Evolutionary conservation across 2,329 filamentous ascomycete genomes (phyloP).

Genomic region (Allantophomopsis cytisporea): DNA sequence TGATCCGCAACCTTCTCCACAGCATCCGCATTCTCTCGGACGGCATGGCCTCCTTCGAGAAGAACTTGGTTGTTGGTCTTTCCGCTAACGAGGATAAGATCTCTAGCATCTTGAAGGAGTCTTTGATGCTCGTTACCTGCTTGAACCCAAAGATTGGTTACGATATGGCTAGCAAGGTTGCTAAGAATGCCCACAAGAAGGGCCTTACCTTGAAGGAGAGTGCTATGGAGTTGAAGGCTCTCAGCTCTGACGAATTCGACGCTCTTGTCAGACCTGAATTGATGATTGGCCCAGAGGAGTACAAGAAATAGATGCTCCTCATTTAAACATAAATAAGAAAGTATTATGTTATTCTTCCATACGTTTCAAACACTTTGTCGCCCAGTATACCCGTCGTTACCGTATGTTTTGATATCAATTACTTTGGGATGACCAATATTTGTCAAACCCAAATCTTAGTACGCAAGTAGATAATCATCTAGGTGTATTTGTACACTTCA

Average conservation of each 20-base stretch:
- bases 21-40: slow-evolving; percentile 79
- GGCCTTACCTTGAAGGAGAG: slow-evolving; percentile 85
- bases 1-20: slow-evolving; percentile 92
- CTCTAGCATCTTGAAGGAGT: slow-evolving; percentile 79
- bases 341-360: too few species aligned
- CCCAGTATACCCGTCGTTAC: too few species aligned
- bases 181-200: slow-evolving; percentile 99
- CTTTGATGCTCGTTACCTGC: slow-evolving; percentile 94
- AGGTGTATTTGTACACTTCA: too few species aligned
- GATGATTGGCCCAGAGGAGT: slow-evolving; percentile 77
- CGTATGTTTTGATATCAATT: too few species aligned
- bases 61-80: slow-evolving; percentile 78
- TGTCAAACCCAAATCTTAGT: too few species aligned
- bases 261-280: slow-evolving; percentile 81
- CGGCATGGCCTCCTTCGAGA: slow-evolving; percentile 89
- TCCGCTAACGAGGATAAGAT: slow-evolving; percentile 94
- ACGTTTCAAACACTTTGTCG: too few species aligned
- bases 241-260: slow-evolving; percentile 85
- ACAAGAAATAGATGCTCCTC: slow-evolving; percentile 9
- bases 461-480: too few species aligned
- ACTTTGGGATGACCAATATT: too few species aligned
- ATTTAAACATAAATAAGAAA: too few species aligned
- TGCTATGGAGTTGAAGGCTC: slow-evolving; percentile 81
- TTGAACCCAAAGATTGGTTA: slow-evolving; percentile 96
- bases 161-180: slow-evolving; percentile 93